Conservation (phyloP, 2,329 filamentous ascomycete species). For the Aschersonia sp. region DNA sequence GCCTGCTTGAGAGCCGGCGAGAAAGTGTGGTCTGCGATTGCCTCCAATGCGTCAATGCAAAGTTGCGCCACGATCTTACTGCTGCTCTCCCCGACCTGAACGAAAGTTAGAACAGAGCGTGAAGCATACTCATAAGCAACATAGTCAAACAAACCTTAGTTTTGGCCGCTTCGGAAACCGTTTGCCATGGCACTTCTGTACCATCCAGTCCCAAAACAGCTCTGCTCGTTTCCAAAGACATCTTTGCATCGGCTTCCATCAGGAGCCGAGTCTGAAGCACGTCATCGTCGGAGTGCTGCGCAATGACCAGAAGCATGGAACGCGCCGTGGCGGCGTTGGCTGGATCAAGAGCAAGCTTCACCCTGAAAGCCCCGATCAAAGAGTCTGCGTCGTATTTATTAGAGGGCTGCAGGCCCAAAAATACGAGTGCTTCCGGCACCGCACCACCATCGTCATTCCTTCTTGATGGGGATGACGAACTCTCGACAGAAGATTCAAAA, state of each 20-base stretch:
- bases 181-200: conserved; percentile 10
- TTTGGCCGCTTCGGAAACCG: conserved; percentile 12
- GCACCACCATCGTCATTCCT: conserved; percentile 10
- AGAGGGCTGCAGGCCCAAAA: conserved; percentile 18
- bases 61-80: conserved; percentile 4
- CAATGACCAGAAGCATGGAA: conserved; percentile 19
- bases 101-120: no score
- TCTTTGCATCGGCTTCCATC: conserved; percentile 19
- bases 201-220: conserved; percentile 14
- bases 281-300: conserved; percentile 18
- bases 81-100: no score
- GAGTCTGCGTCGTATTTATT: conserved; percentile 19
- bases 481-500: conserved; percentile 15
- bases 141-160: conserved; percentile 11
- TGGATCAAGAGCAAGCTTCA: conserved; percentile 17
- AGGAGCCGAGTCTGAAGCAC: conserved; percentile 17
- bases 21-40: conserved; percentile 16
- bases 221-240: conserved; percentile 19
- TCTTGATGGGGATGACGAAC: no score
- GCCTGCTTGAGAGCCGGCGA: conserved; percentile 11
- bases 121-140: no score
- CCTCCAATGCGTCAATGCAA: conserved; percentile 20
- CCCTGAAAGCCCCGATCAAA: conserved; percentile 20
- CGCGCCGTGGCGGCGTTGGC: conserved; percentile 15
- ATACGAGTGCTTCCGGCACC: conserved; percentile 17